These are phyloP conservation scores for Sistotremastrum niveocremeum DNA, from an alignment of 768 basidiomycete species.

Conservation along the genomic window DNA sequence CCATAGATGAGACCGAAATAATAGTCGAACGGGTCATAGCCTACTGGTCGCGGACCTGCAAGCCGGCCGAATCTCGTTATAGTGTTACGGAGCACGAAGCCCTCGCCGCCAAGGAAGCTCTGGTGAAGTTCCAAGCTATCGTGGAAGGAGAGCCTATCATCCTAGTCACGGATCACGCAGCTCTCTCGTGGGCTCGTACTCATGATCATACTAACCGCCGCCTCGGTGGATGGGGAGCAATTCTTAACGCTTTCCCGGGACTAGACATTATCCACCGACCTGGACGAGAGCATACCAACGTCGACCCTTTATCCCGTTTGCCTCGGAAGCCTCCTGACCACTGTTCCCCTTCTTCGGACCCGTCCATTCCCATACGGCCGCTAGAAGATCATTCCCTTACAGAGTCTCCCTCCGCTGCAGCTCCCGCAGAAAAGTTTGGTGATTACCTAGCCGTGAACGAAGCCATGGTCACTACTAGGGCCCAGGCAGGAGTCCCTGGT, in stretches of 20 bases:
- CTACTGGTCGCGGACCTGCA: conserved; percentile 18
- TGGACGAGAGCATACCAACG: conserved; percentile 25
- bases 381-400: too few species aligned
- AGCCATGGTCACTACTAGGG: too few species aligned
- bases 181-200: conserved; percentile 23
- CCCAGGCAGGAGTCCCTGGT: too few species aligned
- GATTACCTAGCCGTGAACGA: too few species aligned
- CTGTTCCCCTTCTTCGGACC: too few species aligned
- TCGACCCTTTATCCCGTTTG: conserved; percentile 27
- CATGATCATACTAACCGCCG: conserved; percentile 25
- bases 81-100: conserved; percentile 27
- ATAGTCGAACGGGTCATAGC: conserved; percentile 19
- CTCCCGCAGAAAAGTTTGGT: too few species aligned
- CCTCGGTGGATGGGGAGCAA: conserved; percentile 21
- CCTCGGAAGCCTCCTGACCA: too few species aligned
- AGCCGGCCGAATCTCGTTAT: conserved; percentile 23
- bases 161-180: conserved; percentile 13
- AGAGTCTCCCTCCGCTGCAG: too few species aligned
- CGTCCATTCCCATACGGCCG: too few species aligned
- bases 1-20: conserved; percentile 18
- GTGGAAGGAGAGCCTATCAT: conserved; percentile 22
- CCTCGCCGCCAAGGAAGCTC: conserved; percentile 22
- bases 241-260: conserved; percentile 22
- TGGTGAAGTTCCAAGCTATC: conserved; percentile 23
- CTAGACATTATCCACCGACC: conserved; percentile 25